These are phyloP conservation scores for Przewalskia tangutica DNA, from an alignment of 257 asterid species.

Conservation along the genomic window DNA sequence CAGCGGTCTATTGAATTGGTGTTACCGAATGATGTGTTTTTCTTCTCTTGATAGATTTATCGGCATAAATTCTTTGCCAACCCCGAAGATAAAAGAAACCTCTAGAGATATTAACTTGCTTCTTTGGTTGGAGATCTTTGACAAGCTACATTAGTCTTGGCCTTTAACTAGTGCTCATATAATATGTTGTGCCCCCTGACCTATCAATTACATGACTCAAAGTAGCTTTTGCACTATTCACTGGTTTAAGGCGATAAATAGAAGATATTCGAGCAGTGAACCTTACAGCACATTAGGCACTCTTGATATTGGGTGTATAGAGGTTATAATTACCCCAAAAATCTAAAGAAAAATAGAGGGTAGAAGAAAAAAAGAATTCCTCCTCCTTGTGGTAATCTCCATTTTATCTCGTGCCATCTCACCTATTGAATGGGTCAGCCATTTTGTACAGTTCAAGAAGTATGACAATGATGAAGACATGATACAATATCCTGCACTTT, in stretches of 20 bases:
- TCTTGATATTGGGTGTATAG: neutral
- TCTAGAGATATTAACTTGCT: neutral
- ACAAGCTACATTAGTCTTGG: neutral
- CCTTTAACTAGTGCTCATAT: neutral
- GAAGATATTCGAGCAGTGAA: neutral
- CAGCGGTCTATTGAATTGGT: neutral
- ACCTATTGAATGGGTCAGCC: neutral
- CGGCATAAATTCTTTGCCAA: neutral
- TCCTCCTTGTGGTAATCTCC: neutral
- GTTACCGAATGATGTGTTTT: neutral
- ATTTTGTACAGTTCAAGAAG: neutral
- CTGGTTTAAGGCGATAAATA: neutral
- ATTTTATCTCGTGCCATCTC: neutral
- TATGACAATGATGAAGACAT: neutral
- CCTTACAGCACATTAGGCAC: neutral
- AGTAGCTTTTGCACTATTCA: neutral
- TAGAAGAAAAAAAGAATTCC: neutral
- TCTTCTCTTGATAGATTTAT: neutral
- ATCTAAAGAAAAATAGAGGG: neutral
- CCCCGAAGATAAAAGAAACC: neutral
- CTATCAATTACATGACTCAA: neutral
- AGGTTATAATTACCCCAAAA: neutral
- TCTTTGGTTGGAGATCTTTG: neutral
- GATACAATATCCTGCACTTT: neutral
- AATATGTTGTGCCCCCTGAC: neutral